Evolutionary conservation across 225 moss, liverwort and hornwort genomes (phyloP).

Genomic region (Marchantia paleacea): DNA sequence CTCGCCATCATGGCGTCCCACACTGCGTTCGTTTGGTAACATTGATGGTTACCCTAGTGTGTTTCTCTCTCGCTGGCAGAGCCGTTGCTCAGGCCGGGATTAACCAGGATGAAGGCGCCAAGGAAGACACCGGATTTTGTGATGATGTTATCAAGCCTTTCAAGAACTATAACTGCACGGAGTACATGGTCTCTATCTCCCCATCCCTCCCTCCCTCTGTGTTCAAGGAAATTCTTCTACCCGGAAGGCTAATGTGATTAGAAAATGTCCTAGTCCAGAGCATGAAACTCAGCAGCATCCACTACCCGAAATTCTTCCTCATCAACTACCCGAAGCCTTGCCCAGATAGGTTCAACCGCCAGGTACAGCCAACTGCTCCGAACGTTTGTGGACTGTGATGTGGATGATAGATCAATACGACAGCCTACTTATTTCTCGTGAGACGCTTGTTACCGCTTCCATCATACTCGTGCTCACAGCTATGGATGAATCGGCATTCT

Average conservation of each 20-base stretch:
- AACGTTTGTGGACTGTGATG: too few relatives aligned
- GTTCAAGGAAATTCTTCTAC: background rate
- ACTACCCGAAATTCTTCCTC: too few relatives aligned
- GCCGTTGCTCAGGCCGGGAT: background rate
- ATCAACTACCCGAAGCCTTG: too few relatives aligned
- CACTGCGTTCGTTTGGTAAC: background rate
- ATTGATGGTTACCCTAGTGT: background rate
- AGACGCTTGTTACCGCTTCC: too few relatives aligned
- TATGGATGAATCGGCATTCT: too few relatives aligned
- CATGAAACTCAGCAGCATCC: too few relatives aligned
- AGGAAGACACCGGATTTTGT: slow-evolving; percentile 28
- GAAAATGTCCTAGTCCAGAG: background rate
- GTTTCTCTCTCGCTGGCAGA: background rate
- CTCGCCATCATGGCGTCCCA: background rate
- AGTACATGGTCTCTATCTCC: slow-evolving; percentile 22
- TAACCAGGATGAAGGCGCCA: background rate
- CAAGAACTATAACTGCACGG: slow-evolving; percentile 35
- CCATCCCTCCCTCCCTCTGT: background rate
- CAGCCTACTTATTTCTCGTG: too few relatives aligned
- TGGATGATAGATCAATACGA: too few relatives aligned
- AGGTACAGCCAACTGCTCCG: too few relatives aligned
- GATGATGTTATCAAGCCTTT: slow-evolving; percentile 28
- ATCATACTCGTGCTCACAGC: too few relatives aligned
- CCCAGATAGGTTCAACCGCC: too few relatives aligned
- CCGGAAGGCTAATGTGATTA: background rate